Conservation (phyloP, 805 yeast genomes). For the Huiozyma naganishii region DNA sequence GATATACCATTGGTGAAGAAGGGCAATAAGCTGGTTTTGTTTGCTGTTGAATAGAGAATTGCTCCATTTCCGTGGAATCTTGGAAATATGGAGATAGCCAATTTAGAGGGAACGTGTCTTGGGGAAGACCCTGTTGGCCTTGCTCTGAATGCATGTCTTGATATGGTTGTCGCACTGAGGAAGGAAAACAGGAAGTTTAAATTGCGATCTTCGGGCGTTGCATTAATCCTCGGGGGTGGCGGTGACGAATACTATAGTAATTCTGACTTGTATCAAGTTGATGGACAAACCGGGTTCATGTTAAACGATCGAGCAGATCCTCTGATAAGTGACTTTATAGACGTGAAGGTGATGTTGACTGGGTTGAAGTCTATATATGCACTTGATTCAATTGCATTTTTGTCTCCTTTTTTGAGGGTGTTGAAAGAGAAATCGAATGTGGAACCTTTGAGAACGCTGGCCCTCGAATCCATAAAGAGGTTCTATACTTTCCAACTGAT, state of each 20-base stretch:
- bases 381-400: slow-evolving; percentile 59
- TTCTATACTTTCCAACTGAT: slow-evolving; percentile 62
- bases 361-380: slow-evolving; percentile 40
- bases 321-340: slow-evolving; percentile 65
- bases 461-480: slow-evolving; percentile 65
- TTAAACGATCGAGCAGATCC: slow-evolving; percentile 40
- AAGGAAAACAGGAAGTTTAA: slow-evolving; percentile 60
- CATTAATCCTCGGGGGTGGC: slow-evolving; percentile 69
- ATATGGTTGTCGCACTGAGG: slow-evolving; percentile 83
- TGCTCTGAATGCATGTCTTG: slow-evolving; percentile 78
- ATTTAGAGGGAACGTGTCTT: slow-evolving; percentile 1
- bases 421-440: background rate
- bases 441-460: slow-evolving; percentile 32
- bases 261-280: background rate
- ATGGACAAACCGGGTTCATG: slow-evolving; percentile 16
- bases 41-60: too few relatives aligned
- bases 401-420: slow-evolving; percentile 64
- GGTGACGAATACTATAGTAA: slow-evolving; percentile 21
- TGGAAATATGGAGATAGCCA: background rate
- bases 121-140: slow-evolving; percentile 60
- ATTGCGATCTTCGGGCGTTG: slow-evolving; percentile 48
- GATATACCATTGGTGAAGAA: too few relatives aligned
- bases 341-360: slow-evolving; percentile 57
- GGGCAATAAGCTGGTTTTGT: too few relatives aligned
- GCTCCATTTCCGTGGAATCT: too few relatives aligned